A percentile compares a stretch with the other conserved stretches of the same genome.
Conservation (phyloP, 176 grass and related monocot genomes). For the Oryza meridionalis region DNA sequence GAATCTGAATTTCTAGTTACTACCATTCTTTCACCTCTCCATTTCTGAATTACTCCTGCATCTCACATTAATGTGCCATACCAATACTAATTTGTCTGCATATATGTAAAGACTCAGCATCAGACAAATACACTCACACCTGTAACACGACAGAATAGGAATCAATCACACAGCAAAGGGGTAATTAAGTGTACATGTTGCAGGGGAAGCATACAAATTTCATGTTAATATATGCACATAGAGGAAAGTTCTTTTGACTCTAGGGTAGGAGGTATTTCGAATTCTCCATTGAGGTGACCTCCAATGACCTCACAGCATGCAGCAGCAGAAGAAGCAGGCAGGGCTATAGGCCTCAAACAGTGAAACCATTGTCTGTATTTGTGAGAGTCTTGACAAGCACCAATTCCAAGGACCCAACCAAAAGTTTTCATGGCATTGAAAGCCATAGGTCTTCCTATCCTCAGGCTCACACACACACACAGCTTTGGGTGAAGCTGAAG, state of each 20-base stretch:
- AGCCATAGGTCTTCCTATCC: constrained; percentile 51
- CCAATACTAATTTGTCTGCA: neutral
- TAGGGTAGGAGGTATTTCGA: constrained; percentile 11
- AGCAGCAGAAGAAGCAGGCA: neutral
- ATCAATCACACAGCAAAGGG: neutral
- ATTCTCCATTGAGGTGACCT: constrained; percentile 43
- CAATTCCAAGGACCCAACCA: constrained; percentile 45
- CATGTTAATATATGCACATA: neutral
- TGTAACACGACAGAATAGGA: neutral
- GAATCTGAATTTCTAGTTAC: neutral
- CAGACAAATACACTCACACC: neutral
- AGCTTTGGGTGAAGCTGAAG: neutral
- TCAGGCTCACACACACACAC: constrained; percentile 1
- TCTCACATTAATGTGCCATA: neutral
- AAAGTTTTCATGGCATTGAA: constrained; percentile 52
- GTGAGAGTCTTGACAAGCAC: constrained; percentile 30
- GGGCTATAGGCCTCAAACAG: constrained; percentile 8
- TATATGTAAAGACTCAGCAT: neutral
- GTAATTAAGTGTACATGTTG: constrained; percentile 1
- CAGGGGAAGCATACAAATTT: neutral
- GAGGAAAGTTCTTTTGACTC: constrained; percentile 47
- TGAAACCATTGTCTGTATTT: constrained; percentile 32
- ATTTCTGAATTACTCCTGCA: neutral
- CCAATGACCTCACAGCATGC: constrained; percentile 44
- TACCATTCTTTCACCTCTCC: neutral